Conservation (phyloP, 2,329 filamentous ascomycete genomes). For the Grosmannia serpens region DNA sequence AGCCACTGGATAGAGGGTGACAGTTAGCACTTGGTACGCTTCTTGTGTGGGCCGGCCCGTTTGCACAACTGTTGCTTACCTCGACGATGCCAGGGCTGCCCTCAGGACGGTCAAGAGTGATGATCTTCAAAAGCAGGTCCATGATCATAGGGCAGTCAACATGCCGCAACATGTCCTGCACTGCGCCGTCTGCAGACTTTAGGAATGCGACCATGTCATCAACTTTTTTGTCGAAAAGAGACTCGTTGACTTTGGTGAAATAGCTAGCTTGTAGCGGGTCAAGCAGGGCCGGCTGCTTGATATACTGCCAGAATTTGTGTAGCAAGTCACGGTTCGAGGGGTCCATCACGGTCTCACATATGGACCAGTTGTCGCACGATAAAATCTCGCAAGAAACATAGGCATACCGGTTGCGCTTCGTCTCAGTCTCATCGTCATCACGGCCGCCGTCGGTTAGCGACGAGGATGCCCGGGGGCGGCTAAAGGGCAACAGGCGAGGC, state of each 20-base stretch:
- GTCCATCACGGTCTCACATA: conserved; percentile 84
- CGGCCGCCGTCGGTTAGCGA: conserved; percentile 33
- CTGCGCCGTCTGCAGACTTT: conserved; percentile 69
- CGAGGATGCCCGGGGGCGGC: conserved; percentile 42
- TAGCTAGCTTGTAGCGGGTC: conserved; percentile 93
- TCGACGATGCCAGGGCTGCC: conserved; percentile 88
- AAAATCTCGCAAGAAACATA: conserved; percentile 89
- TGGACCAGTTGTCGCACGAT: conserved; percentile 93
- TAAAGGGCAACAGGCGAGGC: conserved; percentile 32
- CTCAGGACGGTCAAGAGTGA: conserved; percentile 87
- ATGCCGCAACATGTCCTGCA: conserved; percentile 78
- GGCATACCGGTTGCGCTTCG: conserved; percentile 85
- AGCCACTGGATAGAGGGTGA: conserved; percentile 55
- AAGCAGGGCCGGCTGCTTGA: conserved; percentile 72
- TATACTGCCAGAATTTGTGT: conserved; percentile 80
- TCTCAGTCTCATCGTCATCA: conserved; percentile 64
- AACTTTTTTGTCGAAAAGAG: conserved; percentile 94
- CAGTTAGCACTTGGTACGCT: conserved; percentile 1
- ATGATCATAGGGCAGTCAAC: conserved; percentile 98
- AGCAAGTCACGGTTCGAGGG: conserved; percentile 55
- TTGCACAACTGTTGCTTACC: conserved; percentile 30
- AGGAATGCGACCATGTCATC: conserved; percentile 91
- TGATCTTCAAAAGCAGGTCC: conserved; percentile 93
- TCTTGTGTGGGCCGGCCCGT: background rate
- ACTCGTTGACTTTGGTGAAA: conserved; percentile 97